Evolutionary conservation across 164 flowering plant genomes (phyloP).

Genomic region (Chimonanthus praecox): DNA sequence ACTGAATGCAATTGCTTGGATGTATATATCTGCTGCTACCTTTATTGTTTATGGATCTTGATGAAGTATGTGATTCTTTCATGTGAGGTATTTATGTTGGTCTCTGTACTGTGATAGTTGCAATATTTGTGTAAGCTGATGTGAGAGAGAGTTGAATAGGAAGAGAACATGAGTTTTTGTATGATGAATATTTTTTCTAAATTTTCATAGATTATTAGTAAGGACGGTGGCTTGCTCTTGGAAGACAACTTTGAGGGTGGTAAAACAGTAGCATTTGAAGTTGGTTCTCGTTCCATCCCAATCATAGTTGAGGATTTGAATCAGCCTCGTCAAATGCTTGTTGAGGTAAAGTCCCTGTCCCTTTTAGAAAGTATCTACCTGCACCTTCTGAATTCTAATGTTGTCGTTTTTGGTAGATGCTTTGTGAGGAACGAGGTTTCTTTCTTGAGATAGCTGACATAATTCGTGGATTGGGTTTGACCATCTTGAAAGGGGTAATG

Average conservation of each 20-base stretch:
- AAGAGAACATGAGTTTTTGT: neutral
- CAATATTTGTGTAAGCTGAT: neutral
- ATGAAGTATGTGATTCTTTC: neutral
- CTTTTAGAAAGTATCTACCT: neutral
- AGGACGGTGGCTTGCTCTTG: slow-evolving; percentile 59
- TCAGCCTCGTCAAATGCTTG: slow-evolving; percentile 88
- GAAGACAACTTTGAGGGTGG: slow-evolving; percentile 80
- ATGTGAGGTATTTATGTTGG: neutral
- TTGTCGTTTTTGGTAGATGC: slow-evolving; percentile 45
- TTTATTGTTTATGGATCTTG: neutral
- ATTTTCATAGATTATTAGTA: slow-evolving; percentile 42
- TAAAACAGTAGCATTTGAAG: slow-evolving; percentile 94
- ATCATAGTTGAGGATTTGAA: slow-evolving; percentile 88
- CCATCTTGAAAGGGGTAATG: slow-evolving; percentile 85
- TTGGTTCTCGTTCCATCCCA: slow-evolving; percentile 81
- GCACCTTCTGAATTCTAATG: neutral
- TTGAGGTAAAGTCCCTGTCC: slow-evolving; percentile 57
- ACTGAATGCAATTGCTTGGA: no score
- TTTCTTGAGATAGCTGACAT: slow-evolving; percentile 85
- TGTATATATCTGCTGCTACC: neutral
- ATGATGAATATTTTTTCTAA: slow-evolving; percentile 4
- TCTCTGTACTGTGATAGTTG: neutral
- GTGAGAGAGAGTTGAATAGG: neutral
- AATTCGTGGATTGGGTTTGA: slow-evolving; percentile 75
- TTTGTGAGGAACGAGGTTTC: slow-evolving; percentile 75